Base-by-base conservation (phyloP, 108 stramenopile genomes). In the Cylindrotheca closterium region DNA sequence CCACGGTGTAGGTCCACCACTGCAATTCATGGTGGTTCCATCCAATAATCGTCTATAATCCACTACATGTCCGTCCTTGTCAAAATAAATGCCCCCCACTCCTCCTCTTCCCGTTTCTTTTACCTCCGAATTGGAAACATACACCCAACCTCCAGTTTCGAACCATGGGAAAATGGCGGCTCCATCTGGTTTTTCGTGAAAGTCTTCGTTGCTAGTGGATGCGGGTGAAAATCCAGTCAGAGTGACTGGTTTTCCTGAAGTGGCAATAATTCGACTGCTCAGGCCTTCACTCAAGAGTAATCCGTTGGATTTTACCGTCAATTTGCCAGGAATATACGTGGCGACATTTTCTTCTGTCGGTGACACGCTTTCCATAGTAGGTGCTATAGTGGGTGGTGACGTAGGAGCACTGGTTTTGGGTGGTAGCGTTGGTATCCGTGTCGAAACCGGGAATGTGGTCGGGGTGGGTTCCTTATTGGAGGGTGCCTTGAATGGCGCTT, bases 111-210 rank as follows among this genome's bases (percentile, higher is more conserved):
- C 55, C 17, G 33, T 30, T n/a, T 66, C 55, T 47, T 55, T 32
- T 1, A 62, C 55, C 50, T 86, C 85, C n/a, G 79, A 71, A 51
- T 86, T 86, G 58, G 73, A 72, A 24, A 81, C 67, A 58, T 87
- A 87, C 51, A 79, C 68, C 81, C 81, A 86, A 4, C 78, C 78
- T 18, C 81, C 81, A 51, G 58, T 78, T 5, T 30, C 28, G 2
- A 65, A 22, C 15, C 49, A 55, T 24, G 72, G 71, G 27, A 46
- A 27, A 32, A 75, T 75, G 0, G 79, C 68, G 0, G 77, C 80
- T 1, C 70, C 81, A 63, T 87, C 85, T 15, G 82, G 80, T 55
- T 45, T 25, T 10, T 12, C 48, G 37, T 86, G 85, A 55, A 81
- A 84, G 2, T 19, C 7, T 23, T 52, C 18, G 0, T 26, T n/a